Conservation (phyloP, 2,329 filamentous ascomycete genomes). For the Calcarisporium arbuscula region DNA sequence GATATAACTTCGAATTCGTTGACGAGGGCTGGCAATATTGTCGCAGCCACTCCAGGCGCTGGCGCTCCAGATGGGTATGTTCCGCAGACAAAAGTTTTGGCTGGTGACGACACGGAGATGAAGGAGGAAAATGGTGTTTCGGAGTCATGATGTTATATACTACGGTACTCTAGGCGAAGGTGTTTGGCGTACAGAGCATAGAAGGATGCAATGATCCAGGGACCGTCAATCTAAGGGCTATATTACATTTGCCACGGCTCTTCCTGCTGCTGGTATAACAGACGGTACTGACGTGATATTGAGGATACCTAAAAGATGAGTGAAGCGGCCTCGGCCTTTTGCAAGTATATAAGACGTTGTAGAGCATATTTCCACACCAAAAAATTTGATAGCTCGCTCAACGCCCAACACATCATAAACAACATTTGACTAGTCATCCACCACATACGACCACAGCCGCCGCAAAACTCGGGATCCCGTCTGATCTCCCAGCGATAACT, state of each 20-base stretch:
- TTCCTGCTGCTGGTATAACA: no score
- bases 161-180: conserved; percentile 25
- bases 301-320: not conserved
- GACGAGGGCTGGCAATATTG: conserved; percentile 86
- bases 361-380: no score
- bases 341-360: no score
- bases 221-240: no score
- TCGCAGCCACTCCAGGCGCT: conserved; percentile 74
- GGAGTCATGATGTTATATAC: conserved; percentile 15
- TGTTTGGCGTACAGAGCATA: conserved; percentile 26
- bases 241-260: no score
- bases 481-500: conserved; percentile 12
- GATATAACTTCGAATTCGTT: conserved; percentile 97
- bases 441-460: conserved; percentile 15
- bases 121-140: conserved; percentile 39
- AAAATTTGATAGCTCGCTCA: no score
- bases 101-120: conserved; percentile 57
- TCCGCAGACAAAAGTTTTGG: conserved; percentile 60
- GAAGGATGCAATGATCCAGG: no score
- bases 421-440: no score
- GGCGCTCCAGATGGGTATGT: conserved; percentile 51
- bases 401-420: no score
- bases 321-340: no score
- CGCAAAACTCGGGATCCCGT: conserved; percentile 14
- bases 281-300: not conserved